Base-by-base conservation (phyloP, 1,284 basidiomycete genomes). In the Afroboletus lepidellus region DNA sequence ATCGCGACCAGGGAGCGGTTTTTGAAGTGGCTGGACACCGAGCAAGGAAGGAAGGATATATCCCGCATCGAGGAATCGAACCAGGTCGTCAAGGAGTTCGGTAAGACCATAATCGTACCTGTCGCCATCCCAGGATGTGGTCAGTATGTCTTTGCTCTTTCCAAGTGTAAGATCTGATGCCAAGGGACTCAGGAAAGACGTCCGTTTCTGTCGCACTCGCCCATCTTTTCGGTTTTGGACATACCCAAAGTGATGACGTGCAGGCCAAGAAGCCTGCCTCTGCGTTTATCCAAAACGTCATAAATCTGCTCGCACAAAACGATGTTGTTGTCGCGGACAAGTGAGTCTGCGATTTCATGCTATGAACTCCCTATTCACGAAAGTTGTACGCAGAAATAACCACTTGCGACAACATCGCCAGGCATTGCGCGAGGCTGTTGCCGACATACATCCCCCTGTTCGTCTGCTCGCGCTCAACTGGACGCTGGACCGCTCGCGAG, bases 171-270 rank as follows among this genome's bases (percentile, higher is more conserved):
- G 51, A n/a, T n/a, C 51, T 47, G 53, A 54, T 7, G 13, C 5
- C 36, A 13, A n/a, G 30, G 16, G 23, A 30, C 39, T 1, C 57
- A 93, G 91, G 92, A 27, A 99, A 99, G 77, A 99, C 97, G 0
- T 74, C 89, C 0, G 76, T 99, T 11, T 80, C 90, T 0, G 74
- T 97, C 5, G 93, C 94, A 0, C 79, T 99, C 3, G 58, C 76
- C 1, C 76, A 86, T 51, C 76, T 99, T 1, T 97, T 94, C 61
- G 80, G 78, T 0, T 94, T 92, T 54, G 90, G 77, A 0, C 94
- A 98, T 64, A 92, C 89, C 0, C 96, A 99, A 67, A 93, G 89
- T 62, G 97, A 99, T 69, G 92, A 98, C 63, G 80, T 98, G 5
- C 75, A 79, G 38, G 78, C 72, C 12, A 98, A 95, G 72, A 94